phyloP scores from a whole-genome alignment of 257 asterid genomes.

The Solanum phureja region DNA sequence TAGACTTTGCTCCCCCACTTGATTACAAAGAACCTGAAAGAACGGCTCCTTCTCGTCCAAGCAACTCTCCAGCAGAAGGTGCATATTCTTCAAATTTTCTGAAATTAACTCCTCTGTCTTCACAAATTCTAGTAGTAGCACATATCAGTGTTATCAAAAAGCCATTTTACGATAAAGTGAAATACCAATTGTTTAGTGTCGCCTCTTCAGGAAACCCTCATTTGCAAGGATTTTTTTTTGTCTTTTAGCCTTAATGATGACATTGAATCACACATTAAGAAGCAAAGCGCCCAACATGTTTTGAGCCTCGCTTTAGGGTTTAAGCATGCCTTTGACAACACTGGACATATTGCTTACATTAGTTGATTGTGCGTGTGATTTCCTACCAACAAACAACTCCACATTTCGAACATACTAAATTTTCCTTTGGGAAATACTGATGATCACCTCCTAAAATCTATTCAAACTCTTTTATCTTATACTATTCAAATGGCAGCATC shows the following conservation, averaged over 20 bases:
- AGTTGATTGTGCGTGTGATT: background rate
- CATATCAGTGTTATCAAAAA: background rate
- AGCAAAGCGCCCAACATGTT: background rate
- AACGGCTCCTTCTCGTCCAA: conserved; percentile 29
- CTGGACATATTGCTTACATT: background rate
- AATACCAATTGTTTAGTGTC: background rate
- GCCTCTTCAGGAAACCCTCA: background rate
- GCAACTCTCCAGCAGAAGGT: conserved; percentile 69
- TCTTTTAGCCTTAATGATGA: background rate
- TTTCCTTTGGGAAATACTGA: background rate
- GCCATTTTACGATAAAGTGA: background rate
- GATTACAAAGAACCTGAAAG: conserved; percentile 96
- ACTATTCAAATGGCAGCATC: background rate
- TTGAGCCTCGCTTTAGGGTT: background rate
- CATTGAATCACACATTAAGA: background rate
- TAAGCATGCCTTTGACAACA: background rate
- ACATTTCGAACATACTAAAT: background rate
- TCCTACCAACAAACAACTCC: background rate
- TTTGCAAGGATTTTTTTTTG: background rate
- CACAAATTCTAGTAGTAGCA: background rate
- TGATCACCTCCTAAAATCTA: background rate
- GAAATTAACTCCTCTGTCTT: background rate
- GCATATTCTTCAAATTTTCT: background rate
- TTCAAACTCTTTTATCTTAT: background rate
- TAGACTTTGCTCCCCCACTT: conserved; percentile 98